phyloP scores from a whole-genome alignment of 345 rosid species.

The Conringia planisiliqua region DNA sequence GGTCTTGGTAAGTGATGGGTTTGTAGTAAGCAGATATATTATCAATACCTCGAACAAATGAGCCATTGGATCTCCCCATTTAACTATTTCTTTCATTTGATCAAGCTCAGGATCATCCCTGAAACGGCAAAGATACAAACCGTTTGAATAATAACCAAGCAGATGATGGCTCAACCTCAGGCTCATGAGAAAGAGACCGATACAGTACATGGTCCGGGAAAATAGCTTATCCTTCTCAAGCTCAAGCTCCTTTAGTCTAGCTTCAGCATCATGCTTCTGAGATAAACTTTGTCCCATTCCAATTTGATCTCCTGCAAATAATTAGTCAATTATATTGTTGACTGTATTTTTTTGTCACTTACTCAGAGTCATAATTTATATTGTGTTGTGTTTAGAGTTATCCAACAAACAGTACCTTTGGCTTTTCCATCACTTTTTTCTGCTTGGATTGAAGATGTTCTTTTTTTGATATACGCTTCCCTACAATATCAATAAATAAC shows the following conservation, averaged over 20 bases:
- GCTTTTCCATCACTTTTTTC: too few relatives aligned
- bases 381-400: too few relatives aligned
- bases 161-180: background rate
- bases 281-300: conserved; percentile 98
- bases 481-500: conserved; percentile 37
- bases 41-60: conserved; percentile 80
- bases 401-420: too few relatives aligned
- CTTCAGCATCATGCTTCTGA: conserved; percentile 85
- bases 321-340: conserved; percentile 5
- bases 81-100: conserved; percentile 56
- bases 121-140: conserved; percentile 17
- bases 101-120: conserved; percentile 98
- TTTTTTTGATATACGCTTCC: conserved; percentile 64
- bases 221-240: conserved; percentile 84
- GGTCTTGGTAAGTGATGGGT: background rate
- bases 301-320: conserved; percentile 57
- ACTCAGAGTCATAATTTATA: background rate
- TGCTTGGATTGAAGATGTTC: conserved; percentile 58
- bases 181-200: background rate
- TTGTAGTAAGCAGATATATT: background rate
- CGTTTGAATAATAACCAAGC: conserved; percentile 7
- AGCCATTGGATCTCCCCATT: conserved; percentile 98
- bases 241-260: conserved; percentile 63
- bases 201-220: conserved; percentile 73
- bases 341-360: background rate